phyloP scores from a whole-genome alignment of 192 early-diverging fungal genomes.

The Backusella australiensis region DNA sequence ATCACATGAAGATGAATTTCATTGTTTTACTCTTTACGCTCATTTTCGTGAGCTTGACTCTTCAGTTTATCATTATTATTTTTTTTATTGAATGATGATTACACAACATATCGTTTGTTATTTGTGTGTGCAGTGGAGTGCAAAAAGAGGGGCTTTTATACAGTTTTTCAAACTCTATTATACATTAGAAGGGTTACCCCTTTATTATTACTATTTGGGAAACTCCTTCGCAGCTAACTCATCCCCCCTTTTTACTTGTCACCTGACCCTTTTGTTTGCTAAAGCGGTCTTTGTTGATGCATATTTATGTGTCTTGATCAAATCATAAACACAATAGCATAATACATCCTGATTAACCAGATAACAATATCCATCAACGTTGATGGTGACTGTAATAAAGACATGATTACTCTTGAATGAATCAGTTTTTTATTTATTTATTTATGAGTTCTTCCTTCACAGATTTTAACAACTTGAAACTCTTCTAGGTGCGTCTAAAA shows the following conservation, averaged over 20 bases:
- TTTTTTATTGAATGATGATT: not conserved
- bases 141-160: not conserved
- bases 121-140: not conserved
- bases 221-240: not conserved
- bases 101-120: not conserved
- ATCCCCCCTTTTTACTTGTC: not conserved
- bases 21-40: not conserved
- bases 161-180: no score
- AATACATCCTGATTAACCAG: not conserved
- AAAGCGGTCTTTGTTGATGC: not conserved
- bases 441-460: no score
- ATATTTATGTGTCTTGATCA: not conserved
- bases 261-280: not conserved
- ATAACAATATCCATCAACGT: no score
- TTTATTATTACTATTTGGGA: not conserved
- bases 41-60: not conserved
- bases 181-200: not conserved
- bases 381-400: no score
- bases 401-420: no score
- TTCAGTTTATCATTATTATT: not conserved
- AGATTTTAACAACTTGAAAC: no score
- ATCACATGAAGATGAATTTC: not conserved
- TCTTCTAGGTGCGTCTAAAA: no score
- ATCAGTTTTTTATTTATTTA: no score
- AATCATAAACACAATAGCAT: not conserved